Conservation (phyloP, 2,329 filamentous ascomycete species). For the Monilinia polystroma region DNA sequence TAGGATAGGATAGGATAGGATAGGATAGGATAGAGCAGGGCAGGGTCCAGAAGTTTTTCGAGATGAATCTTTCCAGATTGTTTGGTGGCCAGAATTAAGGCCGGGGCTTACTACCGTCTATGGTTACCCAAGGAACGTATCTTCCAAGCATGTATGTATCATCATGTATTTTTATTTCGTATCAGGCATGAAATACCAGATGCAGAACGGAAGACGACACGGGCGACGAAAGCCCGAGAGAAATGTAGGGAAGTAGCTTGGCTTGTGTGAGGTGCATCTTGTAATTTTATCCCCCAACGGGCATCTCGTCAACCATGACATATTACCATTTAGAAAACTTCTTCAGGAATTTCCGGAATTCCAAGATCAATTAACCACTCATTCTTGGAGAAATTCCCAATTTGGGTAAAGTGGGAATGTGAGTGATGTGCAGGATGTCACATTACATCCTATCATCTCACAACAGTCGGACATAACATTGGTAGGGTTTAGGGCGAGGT, state of each 20-base stretch:
- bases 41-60: neutral
- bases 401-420: neutral
- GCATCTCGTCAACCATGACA: too few relatives aligned
- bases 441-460: neutral
- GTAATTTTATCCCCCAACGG: too few relatives aligned
- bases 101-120: neutral
- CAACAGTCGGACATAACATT: conserved; percentile 15
- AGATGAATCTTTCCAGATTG: neutral
- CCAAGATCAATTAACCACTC: neutral
- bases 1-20: neutral
- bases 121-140: too few relatives aligned
- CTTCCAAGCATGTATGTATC: too few relatives aligned
- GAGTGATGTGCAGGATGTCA: conserved; percentile 9
- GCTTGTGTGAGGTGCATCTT: too few relatives aligned
- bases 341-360: too few relatives aligned
- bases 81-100: neutral
- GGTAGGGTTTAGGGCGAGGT: conserved; percentile 9
- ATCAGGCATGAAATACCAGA: too few relatives aligned
- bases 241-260: too few relatives aligned
- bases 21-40: neutral
- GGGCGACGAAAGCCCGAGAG: too few relatives aligned
- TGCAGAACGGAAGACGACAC: too few relatives aligned
- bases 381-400: neutral
- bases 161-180: too few relatives aligned
- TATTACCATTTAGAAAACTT: too few relatives aligned